These are phyloP conservation scores for Tetrastigma voinierianum DNA, from an alignment of 164 flowering plant genomes.

Conservation along the genomic window DNA sequence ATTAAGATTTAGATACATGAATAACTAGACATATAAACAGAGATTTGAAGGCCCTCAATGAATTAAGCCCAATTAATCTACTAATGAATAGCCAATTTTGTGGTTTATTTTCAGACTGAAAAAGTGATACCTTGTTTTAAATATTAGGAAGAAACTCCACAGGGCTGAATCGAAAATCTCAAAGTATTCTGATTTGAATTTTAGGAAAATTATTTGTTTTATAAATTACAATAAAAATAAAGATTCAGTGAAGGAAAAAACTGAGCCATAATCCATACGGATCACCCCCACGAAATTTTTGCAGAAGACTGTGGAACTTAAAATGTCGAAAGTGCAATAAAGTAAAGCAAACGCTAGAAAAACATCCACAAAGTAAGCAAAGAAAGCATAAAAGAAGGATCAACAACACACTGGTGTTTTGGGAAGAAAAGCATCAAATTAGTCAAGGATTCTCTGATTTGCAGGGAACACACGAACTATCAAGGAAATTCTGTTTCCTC, in stretches of 20 bases:
- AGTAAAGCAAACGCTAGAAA: neutral
- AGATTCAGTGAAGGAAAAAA: constrained; percentile 14
- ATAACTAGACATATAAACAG: too few species aligned
- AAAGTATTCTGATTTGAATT: too few species aligned
- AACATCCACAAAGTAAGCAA: neutral
- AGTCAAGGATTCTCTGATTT: neutral
- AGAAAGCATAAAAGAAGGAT: neutral
- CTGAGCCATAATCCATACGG: constrained; percentile 36
- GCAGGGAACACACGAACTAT: neutral
- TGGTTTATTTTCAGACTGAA: too few species aligned
- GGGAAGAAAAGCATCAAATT: constrained; percentile 4
- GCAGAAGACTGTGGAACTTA: neutral
- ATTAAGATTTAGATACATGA: too few species aligned
- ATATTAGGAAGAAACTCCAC: too few species aligned
- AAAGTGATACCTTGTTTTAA: too few species aligned
- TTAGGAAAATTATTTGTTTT: too few species aligned
- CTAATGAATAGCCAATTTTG: too few species aligned
- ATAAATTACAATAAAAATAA: neutral
- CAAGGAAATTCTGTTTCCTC: too few species aligned
- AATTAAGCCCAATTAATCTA: too few species aligned
- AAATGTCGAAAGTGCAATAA: neutral
- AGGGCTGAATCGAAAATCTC: too few species aligned
- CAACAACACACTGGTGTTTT: neutral
- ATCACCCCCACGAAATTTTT: neutral
- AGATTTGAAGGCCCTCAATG: too few species aligned